A percentile compares a stretch with the other conserved stretches of the same genome.
phyloP scores from a whole-genome alignment of 306 rosid species.

The Gynostemma pentaphyllum region DNA sequence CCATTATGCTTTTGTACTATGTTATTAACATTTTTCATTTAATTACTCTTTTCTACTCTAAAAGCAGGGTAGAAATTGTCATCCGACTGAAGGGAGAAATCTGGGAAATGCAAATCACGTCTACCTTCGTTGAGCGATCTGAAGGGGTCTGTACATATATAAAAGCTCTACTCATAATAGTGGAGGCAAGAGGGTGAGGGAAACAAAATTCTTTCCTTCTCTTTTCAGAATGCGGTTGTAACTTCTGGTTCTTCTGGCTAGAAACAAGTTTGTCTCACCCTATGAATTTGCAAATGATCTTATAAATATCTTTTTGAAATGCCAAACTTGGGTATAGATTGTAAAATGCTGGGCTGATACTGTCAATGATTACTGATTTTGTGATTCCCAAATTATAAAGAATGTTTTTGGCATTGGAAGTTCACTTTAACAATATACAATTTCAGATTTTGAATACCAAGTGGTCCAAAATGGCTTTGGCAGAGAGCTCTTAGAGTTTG shows the following conservation, averaged over 20 bases:
- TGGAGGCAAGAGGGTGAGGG: not conserved
- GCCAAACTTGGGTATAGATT: not conserved
- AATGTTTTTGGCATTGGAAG: not conserved
- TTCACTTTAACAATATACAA: not conserved
- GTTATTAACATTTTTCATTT: too few species aligned
- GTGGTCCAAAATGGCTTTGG: too few species aligned
- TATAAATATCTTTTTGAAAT: not conserved
- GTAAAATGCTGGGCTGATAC: not conserved
- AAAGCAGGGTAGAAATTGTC: not conserved
- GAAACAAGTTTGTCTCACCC: not conserved
- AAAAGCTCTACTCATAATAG: not conserved
- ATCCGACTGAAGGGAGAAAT: not conserved
- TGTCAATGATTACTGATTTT: not conserved
- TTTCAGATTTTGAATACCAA: not conserved
- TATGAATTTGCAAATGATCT: not conserved
- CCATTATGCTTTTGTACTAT: too few species aligned
- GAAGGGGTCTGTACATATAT: not conserved
- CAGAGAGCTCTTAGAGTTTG: too few species aligned
- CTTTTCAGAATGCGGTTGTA: not conserved
- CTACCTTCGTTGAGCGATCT: slow-evolving; percentile 1
- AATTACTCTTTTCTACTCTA: not conserved
- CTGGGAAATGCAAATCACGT: not conserved
- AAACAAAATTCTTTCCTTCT: not conserved
- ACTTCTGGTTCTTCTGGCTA: not conserved
- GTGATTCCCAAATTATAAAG: not conserved